These are phyloP conservation scores for Pseudogymnoascus sp. DNA, from an alignment of 2,329 filamentous ascomycete species.

Conservation along the genomic window DNA sequence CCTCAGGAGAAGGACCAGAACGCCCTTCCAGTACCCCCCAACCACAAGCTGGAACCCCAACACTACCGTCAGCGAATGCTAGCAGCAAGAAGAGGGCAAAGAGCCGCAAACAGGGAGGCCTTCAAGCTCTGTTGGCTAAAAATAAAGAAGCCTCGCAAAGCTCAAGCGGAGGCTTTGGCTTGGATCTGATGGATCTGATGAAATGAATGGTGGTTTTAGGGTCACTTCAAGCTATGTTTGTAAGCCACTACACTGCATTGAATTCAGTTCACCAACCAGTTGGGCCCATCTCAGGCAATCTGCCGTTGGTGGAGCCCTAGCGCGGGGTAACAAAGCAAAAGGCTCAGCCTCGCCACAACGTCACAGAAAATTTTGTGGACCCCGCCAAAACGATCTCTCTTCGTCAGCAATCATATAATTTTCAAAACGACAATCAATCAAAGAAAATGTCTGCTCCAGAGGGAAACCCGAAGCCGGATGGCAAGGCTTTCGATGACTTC, in stretches of 20 bases:
- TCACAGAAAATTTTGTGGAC: slow-evolving; percentile 11
- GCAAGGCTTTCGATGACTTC: slow-evolving; percentile 43
- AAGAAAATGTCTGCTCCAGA: slow-evolving; percentile 36
- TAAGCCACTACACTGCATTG: neutral
- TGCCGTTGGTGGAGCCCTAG: slow-evolving; percentile 4
- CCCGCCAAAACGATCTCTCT: slow-evolving; percentile 13
- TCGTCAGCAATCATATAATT: slow-evolving; percentile 2
- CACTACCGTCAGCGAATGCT: slow-evolving; percentile 38
- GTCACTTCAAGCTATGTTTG: neutral
- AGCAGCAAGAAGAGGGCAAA: slow-evolving; percentile 59
- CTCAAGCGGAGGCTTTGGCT: slow-evolving; percentile 22
- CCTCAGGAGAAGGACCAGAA: neutral
- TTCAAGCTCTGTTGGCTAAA: slow-evolving; percentile 51
- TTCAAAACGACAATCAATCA: neutral
- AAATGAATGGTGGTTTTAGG: slow-evolving; percentile 20
- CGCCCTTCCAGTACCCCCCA: neutral
- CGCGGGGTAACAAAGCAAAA: slow-evolving; percentile 8
- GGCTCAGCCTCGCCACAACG: slow-evolving; percentile 8
- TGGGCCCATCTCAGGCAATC: neutral
- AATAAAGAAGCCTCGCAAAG: slow-evolving; percentile 18
- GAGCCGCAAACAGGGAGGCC: slow-evolving; percentile 50
- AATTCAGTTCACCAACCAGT: neutral
- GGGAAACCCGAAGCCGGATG: slow-evolving; percentile 31
- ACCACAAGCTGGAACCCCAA: slow-evolving; percentile 14
- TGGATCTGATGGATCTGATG: slow-evolving; percentile 35